phyloP scores from a whole-genome alignment of 306 rosid genomes.

The Cucurbita moschata region DNA sequence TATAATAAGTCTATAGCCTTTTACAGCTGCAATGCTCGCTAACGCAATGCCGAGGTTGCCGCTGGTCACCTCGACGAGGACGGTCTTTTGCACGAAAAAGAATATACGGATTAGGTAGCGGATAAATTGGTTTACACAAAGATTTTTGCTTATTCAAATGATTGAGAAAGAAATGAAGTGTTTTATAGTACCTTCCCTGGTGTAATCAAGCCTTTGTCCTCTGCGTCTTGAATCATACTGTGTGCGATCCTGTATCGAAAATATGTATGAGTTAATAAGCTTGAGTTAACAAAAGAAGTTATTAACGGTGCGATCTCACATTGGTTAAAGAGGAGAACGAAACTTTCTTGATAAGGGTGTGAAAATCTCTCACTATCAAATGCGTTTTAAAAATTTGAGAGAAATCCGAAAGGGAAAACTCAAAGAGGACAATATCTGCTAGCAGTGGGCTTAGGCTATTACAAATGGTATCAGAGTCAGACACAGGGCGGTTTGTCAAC shows the following conservation, averaged over 20 bases:
- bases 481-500: too few species aligned
- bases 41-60: constrained; percentile 76
- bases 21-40: constrained; percentile 53
- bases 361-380: too few species aligned
- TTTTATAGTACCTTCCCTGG: constrained; percentile 51
- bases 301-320: too few species aligned
- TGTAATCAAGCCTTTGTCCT: constrained; percentile 52
- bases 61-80: constrained; percentile 52
- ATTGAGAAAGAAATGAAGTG: neutral
- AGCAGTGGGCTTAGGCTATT: too few species aligned
- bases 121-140: neutral
- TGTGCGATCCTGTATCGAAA: constrained; percentile 34
- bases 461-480: too few species aligned
- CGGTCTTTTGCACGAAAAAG: constrained; percentile 27
- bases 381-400: too few species aligned
- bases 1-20: constrained; percentile 45
- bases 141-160: neutral
- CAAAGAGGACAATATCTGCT: too few species aligned
- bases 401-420: too few species aligned
- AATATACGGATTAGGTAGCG: neutral
- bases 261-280: neutral
- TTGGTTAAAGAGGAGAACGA: too few species aligned
- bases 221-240: constrained; percentile 74
- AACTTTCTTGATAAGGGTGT: too few species aligned
- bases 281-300: too few species aligned